phyloP scores from a whole-genome alignment of 352 stramenopile species.

The Lagenidium giganteum region DNA sequence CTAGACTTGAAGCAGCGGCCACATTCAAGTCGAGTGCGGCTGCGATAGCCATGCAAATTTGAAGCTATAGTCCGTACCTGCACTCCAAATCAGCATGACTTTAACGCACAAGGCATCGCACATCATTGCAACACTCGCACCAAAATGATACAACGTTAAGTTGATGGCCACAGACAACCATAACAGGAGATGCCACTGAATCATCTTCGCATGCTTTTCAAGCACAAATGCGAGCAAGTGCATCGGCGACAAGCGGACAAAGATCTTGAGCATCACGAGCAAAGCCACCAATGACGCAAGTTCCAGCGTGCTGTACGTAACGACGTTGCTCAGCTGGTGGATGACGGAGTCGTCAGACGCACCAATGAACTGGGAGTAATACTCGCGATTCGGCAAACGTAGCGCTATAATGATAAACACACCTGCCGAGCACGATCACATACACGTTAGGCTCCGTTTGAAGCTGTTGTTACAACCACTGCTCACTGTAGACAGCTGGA shows the following conservation, averaged over 20 bases:
- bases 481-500: slow-evolving; percentile 12
- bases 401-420: slow-evolving; percentile 4
- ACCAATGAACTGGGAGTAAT: slow-evolving; percentile 4
- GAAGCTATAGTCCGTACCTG: too few relatives aligned
- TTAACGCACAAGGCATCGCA: too few relatives aligned
- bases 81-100: too few relatives aligned
- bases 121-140: too few relatives aligned
- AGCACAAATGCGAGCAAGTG: slow-evolving; percentile 20
- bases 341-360: not conserved
- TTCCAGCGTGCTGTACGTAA: slow-evolving; percentile 6
- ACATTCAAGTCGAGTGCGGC: too few relatives aligned
- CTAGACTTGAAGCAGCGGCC: too few relatives aligned
- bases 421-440: too few relatives aligned
- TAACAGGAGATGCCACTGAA: slow-evolving; percentile 15
- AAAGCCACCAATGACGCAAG: slow-evolving; percentile 2
- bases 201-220: slow-evolving; percentile 18
- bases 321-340: slow-evolving; percentile 1
- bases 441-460: too few relatives aligned
- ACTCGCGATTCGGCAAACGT: slow-evolving; percentile 7
- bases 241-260: slow-evolving; percentile 5
- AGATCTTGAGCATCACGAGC: not conserved
- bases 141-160: slow-evolving; percentile 6
- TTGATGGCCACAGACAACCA: slow-evolving; percentile 6
- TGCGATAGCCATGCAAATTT: too few relatives aligned
- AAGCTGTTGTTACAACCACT: too few relatives aligned